A percentile compares a stretch with the other conserved stretches of the same genome.
Evolutionary conservation across 352 stramenopile genomes (phyloP).

Genomic region (Globisporangium carolinianum): DNA sequence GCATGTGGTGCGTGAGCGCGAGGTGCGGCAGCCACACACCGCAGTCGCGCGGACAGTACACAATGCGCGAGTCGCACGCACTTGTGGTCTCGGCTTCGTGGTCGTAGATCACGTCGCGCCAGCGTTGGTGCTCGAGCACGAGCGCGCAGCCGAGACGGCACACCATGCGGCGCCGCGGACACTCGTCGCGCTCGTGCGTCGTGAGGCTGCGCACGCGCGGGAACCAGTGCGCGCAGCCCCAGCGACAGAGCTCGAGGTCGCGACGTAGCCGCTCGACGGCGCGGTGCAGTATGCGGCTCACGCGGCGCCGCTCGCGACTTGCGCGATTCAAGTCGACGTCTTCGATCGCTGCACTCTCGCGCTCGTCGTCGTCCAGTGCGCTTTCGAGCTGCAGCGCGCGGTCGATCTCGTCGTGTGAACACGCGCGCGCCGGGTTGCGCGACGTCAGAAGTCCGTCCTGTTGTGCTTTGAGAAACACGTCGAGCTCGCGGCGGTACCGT

Average conservation of each 20-base stretch:
- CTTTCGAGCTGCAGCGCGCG: constrained; percentile 24
- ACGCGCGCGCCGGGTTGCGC: constrained; percentile 19
- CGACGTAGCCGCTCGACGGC: constrained; percentile 27
- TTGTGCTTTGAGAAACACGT: constrained; percentile 39
- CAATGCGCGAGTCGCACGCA: constrained; percentile 44
- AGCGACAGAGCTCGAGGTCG: constrained; percentile 41
- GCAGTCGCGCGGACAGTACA: constrained; percentile 56
- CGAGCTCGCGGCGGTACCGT: constrained; percentile 44
- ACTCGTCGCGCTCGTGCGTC: constrained; percentile 53
- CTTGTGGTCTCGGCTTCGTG: constrained; percentile 41
- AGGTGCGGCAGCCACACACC: constrained; percentile 55
- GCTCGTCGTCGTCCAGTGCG: constrained; percentile 43
- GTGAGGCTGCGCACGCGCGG: constrained; percentile 28
- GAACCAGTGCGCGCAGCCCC: constrained; percentile 54
- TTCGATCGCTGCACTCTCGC: constrained; percentile 39
- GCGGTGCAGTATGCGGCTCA: constrained; percentile 45
- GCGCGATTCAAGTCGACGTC: constrained; percentile 30
- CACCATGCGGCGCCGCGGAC: constrained; percentile 45
- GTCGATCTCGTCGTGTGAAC: constrained; percentile 35
- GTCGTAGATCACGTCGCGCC: constrained; percentile 38
- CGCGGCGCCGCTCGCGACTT: constrained; percentile 39
- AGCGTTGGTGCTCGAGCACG: constrained; percentile 37
- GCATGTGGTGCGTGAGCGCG: constrained; percentile 41
- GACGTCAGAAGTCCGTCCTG: constrained; percentile 35
- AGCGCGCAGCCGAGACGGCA: constrained; percentile 59